Percentiles rank a stretch among this genome's conserved stretches.
Evolutionary conservation across 2,329 filamentous ascomycete species (phyloP).

Genomic region (Fusarium setosum): DNA sequence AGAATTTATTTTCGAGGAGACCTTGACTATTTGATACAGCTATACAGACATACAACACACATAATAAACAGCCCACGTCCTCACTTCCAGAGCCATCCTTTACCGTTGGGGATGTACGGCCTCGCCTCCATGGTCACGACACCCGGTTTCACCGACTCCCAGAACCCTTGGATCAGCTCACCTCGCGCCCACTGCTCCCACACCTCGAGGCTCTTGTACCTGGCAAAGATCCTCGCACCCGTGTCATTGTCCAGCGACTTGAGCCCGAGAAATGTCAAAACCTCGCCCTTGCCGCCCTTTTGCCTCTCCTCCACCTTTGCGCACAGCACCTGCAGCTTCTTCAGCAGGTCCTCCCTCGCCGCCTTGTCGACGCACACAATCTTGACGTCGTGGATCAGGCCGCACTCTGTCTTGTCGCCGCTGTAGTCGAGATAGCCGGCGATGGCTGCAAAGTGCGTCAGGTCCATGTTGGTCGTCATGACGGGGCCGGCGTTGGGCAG

Average conservation of each 20-base stretch:
- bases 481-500: slow-evolving; percentile 29
- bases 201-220: slow-evolving; percentile 34
- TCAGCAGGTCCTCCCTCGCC: slow-evolving; percentile 23
- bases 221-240: slow-evolving; percentile 34
- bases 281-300: slow-evolving; percentile 23
- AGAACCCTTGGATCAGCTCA: slow-evolving; percentile 31
- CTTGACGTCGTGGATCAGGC: slow-evolving; percentile 38
- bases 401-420: slow-evolving; percentile 33
- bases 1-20: not conserved
- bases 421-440: slow-evolving; percentile 38
- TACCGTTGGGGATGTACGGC: slow-evolving; percentile 36
- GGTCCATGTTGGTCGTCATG: slow-evolving; percentile 40
- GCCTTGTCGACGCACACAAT: slow-evolving; percentile 23
- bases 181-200: slow-evolving; percentile 34
- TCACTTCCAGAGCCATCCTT: slow-evolving; percentile 42
- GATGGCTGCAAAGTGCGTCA: slow-evolving; percentile 35
- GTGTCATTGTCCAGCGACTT: slow-evolving; percentile 36
- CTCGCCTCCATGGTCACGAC: slow-evolving; percentile 32
- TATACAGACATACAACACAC: no score
- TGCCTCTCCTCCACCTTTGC: slow-evolving; percentile 24
- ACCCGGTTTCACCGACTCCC: slow-evolving; percentile 31
- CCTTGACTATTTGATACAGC: no score
- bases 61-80: slow-evolving; percentile 25
- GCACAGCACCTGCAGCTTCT: slow-evolving; percentile 27
- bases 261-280: slow-evolving; percentile 36